phyloP scores from a whole-genome alignment of 768 basidiomycete genomes.

The Lentinula sp. region DNA sequence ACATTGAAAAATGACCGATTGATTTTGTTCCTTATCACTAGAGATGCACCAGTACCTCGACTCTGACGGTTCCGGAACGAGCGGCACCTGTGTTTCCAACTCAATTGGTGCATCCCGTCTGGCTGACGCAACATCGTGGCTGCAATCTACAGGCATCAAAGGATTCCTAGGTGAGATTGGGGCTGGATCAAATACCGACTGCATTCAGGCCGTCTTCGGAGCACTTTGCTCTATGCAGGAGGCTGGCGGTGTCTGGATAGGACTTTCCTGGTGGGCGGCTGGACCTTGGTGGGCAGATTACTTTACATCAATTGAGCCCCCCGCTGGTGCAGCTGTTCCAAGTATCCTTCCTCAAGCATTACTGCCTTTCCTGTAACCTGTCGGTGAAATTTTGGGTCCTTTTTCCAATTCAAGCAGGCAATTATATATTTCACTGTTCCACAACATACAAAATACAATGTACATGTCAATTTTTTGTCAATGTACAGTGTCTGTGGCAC shows the following conservation, averaged over 20 bases:
- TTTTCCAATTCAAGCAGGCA: background rate
- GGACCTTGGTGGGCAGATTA: slow-evolving; percentile 34
- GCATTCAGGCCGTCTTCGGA: slow-evolving; percentile 41
- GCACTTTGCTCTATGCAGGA: slow-evolving; percentile 56
- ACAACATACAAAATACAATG: too few relatives aligned
- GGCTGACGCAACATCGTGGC: slow-evolving; percentile 50
- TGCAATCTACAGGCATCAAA: slow-evolving; percentile 52
- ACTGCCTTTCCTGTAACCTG: slow-evolving; percentile 40
- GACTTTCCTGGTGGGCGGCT: slow-evolving; percentile 37
- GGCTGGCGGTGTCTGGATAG: slow-evolving; percentile 51
- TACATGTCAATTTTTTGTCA: too few relatives aligned
- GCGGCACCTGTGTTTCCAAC: slow-evolving; percentile 44
- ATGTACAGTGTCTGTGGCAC: too few relatives aligned
- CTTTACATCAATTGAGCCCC: slow-evolving; percentile 59
- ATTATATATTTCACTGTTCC: too few relatives aligned
- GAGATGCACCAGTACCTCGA: slow-evolving; percentile 74
- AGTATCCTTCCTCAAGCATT: slow-evolving; percentile 52
- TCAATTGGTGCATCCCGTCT: slow-evolving; percentile 58
- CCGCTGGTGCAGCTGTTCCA: slow-evolving; percentile 47
- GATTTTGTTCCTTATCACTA: slow-evolving; percentile 12
- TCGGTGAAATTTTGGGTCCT: background rate
- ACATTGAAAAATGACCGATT: background rate
- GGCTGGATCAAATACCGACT: slow-evolving; percentile 34
- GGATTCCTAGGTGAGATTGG: slow-evolving; percentile 64
- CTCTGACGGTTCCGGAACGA: slow-evolving; percentile 55